Evolutionary conservation across 139 green algal species (phyloP).

Genomic region (Marvania coccoides): DNA sequence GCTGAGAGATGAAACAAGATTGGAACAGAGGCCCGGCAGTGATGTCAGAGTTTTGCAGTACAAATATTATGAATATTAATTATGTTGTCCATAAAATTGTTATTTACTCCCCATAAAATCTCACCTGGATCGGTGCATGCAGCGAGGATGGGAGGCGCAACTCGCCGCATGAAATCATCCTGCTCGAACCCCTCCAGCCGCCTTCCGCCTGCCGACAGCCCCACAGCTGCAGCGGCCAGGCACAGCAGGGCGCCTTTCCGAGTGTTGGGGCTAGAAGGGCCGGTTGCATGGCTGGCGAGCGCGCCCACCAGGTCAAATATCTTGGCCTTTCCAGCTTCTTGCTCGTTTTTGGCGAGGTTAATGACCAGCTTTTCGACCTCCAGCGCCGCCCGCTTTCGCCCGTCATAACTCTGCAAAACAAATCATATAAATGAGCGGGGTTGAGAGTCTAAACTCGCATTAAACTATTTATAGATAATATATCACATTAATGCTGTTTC

Average conservation of each 20-base stretch:
- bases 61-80: no score
- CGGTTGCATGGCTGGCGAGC: constrained; percentile 31
- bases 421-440: no score
- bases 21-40: no score
- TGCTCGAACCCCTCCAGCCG: constrained; percentile 12
- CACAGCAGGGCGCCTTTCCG: constrained; percentile 91
- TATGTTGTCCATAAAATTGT: no score
- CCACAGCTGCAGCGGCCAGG: constrained; percentile 85
- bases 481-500: no score
- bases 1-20: no score
- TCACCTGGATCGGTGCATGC: constrained; percentile 79
- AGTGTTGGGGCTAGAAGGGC: constrained; percentile 69
- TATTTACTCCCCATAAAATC: no score
- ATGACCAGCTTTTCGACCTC: constrained; percentile 57
- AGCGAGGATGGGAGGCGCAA: constrained; percentile 82
- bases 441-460: no score
- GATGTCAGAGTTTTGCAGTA: no score
- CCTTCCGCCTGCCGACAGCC: constrained; percentile 40
- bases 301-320: constrained; percentile 5
- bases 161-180: constrained; percentile 36
- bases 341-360: constrained; percentile 5
- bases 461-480: no score
- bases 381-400: constrained; percentile 71
- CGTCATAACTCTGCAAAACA: constrained; percentile 87
- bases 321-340: constrained; percentile 51